Evolutionary conservation across 177 flowering plant genomes (phyloP), one percentile per base, ranked within the genome.

Genomic region (Vitis hybrid): DNA sequence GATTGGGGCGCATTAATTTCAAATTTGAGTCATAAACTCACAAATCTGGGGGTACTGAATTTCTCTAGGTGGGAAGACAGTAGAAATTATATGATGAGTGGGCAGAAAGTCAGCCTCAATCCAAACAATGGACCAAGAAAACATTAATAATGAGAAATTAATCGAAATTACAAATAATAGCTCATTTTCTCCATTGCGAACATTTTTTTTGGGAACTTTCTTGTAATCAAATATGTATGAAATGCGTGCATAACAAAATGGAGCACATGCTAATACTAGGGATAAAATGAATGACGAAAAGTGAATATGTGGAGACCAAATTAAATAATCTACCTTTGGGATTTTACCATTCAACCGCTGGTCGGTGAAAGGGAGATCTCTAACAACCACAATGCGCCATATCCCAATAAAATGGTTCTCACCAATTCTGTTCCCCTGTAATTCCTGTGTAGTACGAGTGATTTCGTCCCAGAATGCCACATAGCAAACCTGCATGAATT

Each of bases 401-500:
- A 87, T 84, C 53, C 97, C 97, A 82, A 92, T 91, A 82, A 78
- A 86, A 61, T 76, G 81, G 73, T 84, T 84, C 72, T 80, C 84
- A 63, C 85, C 91, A 77, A 94, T 78, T 71, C 41, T 80, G 61
- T 68, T 84, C 57, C 92, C 97, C 67, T 72, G 77, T 64, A 77
- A 77, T 75, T 91, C 90, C 68, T 94, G 97, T 27, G 89, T 65
- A 32, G 81, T 71, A 52, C 81, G 83, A 67, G 98, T 94, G 68
- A 91, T 73, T 70, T 91, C 97, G 86, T 94, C 98, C 98, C 98
- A 94, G 78, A 94, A 92, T 53, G 97, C 98, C 52, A 90, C 97
- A 85, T 87, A 92, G 79, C 98, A 92, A 59, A 94, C 97, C 98
- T 94, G 82, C 67, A 83, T 30, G 18, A 67, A 58, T 61, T 3